Evolutionary conservation across 1,139 yeast species (phyloP), one percentile per base, ranked within the genome.

Genomic region (Diutina catenulata): DNA sequence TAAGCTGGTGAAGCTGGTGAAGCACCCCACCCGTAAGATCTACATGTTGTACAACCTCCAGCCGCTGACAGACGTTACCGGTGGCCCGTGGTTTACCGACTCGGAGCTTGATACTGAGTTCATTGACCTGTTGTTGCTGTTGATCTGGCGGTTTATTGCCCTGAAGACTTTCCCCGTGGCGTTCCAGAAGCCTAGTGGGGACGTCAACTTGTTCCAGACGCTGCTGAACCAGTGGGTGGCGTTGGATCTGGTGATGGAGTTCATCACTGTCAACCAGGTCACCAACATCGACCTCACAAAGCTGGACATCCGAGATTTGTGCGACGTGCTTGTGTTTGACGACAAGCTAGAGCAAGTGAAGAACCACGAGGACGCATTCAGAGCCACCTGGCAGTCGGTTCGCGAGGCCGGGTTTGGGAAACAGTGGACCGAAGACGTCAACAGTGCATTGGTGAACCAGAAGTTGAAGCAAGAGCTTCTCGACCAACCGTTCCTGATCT

Each of bases 41-140:
- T 93, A 87, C 59, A 91, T 91, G 97, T 68, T 93, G 43, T 88
- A 87, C 55, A 80, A 86, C 51, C 62, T 93, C 48, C 95, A 86
- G 54, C 99, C 99, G 7, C 80, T 94, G 4, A 77, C 84, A 27
- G 97, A 88, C 49, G 93, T 91, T 33, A 91, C 98, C 0, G 99
- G 99, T 44, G 99, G 98, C 1, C 98, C 98, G 3, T 91, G 98
- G 98, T 93, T 88, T 56, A 87, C 97, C 0, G 98, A 93, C 54
- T 77, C 88, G 25, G 98, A 91, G 56, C 68, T 91, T 43, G 99
- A 91, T 52, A 79, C 88, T 3, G 98, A 88, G 54, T 91, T 91
- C 53, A 88, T 91, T 43, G 93, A 86, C 48, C 78, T 86, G 37
- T 61, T 91, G 42, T 60, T 84, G 45, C 76, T 84, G 19, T 91